Evolutionary conservation across 345 rosid genomes (phyloP).

Genomic region (Orychophragmus violaceus): DNA sequence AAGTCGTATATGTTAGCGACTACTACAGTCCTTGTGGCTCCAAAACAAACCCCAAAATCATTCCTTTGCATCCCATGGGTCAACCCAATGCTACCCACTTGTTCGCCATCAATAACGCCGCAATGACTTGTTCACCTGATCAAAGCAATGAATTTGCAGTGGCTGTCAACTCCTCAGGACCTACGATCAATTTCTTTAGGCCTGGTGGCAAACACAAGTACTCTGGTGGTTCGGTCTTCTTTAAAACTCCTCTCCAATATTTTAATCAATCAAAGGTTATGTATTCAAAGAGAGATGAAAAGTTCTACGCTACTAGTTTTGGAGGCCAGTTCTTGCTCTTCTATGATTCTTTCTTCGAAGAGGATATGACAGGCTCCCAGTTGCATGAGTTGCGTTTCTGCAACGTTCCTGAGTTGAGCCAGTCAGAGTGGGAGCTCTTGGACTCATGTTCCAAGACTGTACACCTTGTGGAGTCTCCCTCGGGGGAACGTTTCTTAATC

Average conservation of each 20-base stretch:
- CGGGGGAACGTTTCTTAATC: constrained; percentile 9
- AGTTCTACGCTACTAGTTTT: neutral
- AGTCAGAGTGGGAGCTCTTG: constrained; percentile 9
- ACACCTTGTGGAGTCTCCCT: constrained; percentile 13
- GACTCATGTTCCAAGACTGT: constrained; percentile 11
- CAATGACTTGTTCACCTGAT: neutral
- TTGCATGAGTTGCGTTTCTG: neutral
- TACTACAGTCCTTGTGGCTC: constrained; percentile 2
- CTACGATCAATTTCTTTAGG: neutral
- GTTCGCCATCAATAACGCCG: neutral
- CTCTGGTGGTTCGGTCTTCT: neutral
- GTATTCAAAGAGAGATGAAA: constrained; percentile 9
- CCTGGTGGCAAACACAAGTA: neutral
- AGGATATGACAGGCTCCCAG: neutral
- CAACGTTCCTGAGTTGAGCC: constrained; percentile 7
- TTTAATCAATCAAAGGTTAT: neutral
- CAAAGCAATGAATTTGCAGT: neutral
- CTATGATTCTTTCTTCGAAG: neutral
- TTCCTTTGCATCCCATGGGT: neutral
- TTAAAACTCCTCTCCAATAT: neutral
- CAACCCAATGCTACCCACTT: neutral
- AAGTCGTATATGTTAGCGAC: neutral
- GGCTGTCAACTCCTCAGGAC: neutral
- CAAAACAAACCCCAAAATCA: neutral
- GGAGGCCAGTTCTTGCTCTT: neutral